Evolutionary conservation across 2,329 filamentous ascomycete species (phyloP), one percentile per base, ranked within the genome.

Genomic region (Hypoxylon sp.): DNA sequence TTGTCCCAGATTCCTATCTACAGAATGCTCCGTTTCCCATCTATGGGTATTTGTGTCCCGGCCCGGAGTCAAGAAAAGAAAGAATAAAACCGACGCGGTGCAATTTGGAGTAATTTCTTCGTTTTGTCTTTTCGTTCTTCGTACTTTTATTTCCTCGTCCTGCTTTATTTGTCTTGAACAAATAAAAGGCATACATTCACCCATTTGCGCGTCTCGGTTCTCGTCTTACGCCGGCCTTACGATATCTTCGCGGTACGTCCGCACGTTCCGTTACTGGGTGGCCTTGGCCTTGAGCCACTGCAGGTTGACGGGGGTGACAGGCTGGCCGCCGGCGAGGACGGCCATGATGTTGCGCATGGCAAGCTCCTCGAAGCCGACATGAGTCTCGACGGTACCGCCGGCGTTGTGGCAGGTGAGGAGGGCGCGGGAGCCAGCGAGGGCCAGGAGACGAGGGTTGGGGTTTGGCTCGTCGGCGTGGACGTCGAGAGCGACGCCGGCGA

Each of bases 331-430:
- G 2, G 72, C 71, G 51, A 88, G 68, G 53, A 87, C 86, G 0
- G 81, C 81, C 73, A 88, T 75, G 46, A 90, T 79, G 69, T 90
- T 90, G 67, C 84, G 77, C 81, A 90, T 88, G 27, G 83, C 83
- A 70, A 89, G 67, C 70, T 83, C 80, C 75, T 90, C 87, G 63
- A 89, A 88, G 3, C 83, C 85, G n/a, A 82, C 70, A 66, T 87
- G 85, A 59, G 86, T 87, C 70, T 88, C 85, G 11, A 88, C 78
- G 29, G 86, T 88, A 3, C 86, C 85, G 0, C 87, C 87, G 1
- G 86, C 87, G 63, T 88, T 88, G 69, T 89, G 88, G 48, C 84
- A 84, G n/a, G 87, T 84, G 51, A 89, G 69, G 74, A 87, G 79
- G 0, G 83, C 83, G 59, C 79, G 79, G 5, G 69, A 67, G 0